Evolutionary conservation across 805 yeast species (phyloP).

Genomic region (Kuraishia cidri): DNA sequence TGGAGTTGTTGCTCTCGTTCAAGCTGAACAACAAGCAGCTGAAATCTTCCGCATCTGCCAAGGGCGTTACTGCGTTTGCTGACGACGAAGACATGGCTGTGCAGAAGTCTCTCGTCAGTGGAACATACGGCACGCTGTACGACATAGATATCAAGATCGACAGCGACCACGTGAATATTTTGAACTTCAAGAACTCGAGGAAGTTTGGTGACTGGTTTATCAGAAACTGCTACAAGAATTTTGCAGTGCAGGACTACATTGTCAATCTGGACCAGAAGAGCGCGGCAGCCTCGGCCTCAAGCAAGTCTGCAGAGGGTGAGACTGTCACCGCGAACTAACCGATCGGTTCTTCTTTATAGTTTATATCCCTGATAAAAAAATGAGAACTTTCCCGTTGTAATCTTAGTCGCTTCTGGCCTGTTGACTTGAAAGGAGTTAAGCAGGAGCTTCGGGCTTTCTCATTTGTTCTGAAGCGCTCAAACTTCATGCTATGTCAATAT

Average conservation of each 20-base stretch:
- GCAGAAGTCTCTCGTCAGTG: constrained; percentile 21
- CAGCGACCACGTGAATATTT: constrained; percentile 30
- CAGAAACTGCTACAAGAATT: constrained; percentile 35
- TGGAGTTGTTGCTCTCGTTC: constrained; percentile 29
- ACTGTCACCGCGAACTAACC: no score
- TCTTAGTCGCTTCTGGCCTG: no score
- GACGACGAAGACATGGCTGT: background rate
- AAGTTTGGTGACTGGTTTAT: constrained; percentile 42
- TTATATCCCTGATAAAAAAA: no score
- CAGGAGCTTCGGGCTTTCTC: no score
- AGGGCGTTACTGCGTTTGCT: background rate
- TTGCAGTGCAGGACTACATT: constrained; percentile 31
- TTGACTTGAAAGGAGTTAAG: no score
- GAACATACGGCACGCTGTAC: constrained; percentile 28
- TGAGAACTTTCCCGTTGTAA: no score
- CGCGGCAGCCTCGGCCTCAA: no score
- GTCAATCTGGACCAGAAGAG: constrained; percentile 12
- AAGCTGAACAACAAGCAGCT: constrained; percentile 36
- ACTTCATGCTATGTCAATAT: no score
- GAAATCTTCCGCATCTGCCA: constrained; percentile 16
- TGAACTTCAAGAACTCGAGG: constrained; percentile 33
- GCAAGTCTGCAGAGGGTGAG: no score
- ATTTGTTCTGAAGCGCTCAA: no score
- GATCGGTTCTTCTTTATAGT: no score
- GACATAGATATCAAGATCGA: constrained; percentile 34